A percentile compares a stretch with the other conserved stretches of the same genome.
Conservation (phyloP, 192 early-diverging fungal species). For the Backusella psychrophila region DNA sequence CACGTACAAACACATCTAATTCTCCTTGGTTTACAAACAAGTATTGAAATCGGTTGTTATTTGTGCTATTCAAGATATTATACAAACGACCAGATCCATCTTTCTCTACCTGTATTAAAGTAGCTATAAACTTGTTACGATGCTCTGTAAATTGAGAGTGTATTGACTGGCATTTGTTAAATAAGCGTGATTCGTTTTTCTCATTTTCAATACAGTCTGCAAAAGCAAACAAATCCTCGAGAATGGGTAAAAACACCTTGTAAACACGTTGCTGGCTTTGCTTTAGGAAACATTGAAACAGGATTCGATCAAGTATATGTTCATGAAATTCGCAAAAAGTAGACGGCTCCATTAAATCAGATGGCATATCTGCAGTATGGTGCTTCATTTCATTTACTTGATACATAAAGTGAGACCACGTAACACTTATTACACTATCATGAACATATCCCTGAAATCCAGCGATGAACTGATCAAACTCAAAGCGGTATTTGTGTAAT, state of each 20-base stretch:
- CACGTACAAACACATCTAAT: conserved; percentile 35
- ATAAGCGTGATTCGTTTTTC: conserved; percentile 13
- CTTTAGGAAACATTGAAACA: conserved; percentile 45
- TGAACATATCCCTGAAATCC: conserved; percentile 45
- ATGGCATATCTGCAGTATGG: neutral
- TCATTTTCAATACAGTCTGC: neutral
- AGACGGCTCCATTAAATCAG: conserved; percentile 34
- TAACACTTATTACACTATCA: conserved; percentile 40
- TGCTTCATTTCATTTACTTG: conserved; percentile 16
- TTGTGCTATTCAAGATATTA: conserved; percentile 7
- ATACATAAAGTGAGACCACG: conserved; percentile 44
- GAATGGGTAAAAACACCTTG: conserved; percentile 36
- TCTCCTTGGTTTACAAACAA: conserved; percentile 23
- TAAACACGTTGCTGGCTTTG: conserved; percentile 41
- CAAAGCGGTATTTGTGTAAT: conserved; percentile 44
- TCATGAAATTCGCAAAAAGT: conserved; percentile 45
- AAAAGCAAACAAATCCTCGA: conserved; percentile 32
- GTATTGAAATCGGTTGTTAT: neutral
- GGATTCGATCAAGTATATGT: conserved; percentile 43
- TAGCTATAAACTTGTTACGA: conserved; percentile 37
- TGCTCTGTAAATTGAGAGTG: conserved; percentile 36
- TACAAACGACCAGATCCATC: conserved; percentile 32
- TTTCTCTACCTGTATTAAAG: conserved; percentile 37
- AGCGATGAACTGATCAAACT: conserved; percentile 46
- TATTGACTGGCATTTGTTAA: conserved; percentile 8